Percentiles rank a stretch among this genome's conserved stretches.
These are phyloP conservation scores for Selaginella moellendorffii DNA, from an alignment of 75 land plant species.

Conservation along the genomic window DNA sequence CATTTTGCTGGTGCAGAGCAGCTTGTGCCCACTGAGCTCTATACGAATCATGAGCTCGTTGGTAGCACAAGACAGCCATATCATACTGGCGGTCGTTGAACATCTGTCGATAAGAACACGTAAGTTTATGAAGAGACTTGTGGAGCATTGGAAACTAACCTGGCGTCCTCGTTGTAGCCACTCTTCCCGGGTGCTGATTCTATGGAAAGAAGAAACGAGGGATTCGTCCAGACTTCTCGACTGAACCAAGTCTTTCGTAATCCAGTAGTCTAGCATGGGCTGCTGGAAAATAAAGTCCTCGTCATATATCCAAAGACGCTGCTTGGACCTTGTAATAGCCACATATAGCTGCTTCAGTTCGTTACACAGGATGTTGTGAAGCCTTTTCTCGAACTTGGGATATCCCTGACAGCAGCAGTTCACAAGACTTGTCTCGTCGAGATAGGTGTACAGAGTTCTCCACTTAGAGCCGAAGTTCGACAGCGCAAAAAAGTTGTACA, in stretches of 20 bases:
- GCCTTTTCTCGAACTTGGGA: constrained; percentile 31
- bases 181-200: constrained; percentile 40
- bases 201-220: constrained; percentile 35
- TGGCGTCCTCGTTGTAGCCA: constrained; percentile 45
- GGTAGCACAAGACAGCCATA: constrained; percentile 53
- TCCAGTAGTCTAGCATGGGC: constrained; percentile 66
- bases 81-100: constrained; percentile 37
- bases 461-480: constrained; percentile 38
- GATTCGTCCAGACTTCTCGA: constrained; percentile 28
- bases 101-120: constrained; percentile 21
- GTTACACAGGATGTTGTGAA: constrained; percentile 43
- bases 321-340: constrained; percentile 52
- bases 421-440: constrained; percentile 27
- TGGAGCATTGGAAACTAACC: constrained; percentile 13
- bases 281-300: constrained; percentile 24
- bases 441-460: constrained; percentile 41
- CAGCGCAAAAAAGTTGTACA: constrained; percentile 46
- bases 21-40: constrained; percentile 36
- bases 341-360: constrained; percentile 64
- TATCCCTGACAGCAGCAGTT: constrained; percentile 8
- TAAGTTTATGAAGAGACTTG: not conserved
- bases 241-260: constrained; percentile 32
- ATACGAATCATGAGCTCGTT: constrained; percentile 38
- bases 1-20: constrained; percentile 27
- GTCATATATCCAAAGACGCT: constrained; percentile 61